phyloP scores from a whole-genome alignment of 257 asterid genomes.

The Solanum ossicruentum region DNA sequence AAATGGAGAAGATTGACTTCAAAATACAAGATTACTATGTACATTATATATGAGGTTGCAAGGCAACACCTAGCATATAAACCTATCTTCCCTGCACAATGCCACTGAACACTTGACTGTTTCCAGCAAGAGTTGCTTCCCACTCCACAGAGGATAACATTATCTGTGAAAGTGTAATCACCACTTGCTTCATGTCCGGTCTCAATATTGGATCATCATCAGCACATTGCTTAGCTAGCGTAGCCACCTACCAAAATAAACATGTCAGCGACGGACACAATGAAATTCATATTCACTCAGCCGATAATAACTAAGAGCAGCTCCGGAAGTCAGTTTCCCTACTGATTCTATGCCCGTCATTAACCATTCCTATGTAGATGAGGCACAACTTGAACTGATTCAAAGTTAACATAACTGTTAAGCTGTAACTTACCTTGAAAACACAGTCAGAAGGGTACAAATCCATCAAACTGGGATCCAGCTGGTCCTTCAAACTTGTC shows the following conservation, averaged over 20 bases:
- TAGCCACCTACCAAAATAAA: conserved; percentile 41
- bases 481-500: conserved; percentile 72
- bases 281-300: background rate
- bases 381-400: background rate
- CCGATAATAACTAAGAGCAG: background rate
- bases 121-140: conserved; percentile 99
- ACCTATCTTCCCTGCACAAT: conserved; percentile 86
- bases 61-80: background rate
- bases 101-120: conserved; percentile 94
- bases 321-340: background rate
- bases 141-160: conserved; percentile 84
- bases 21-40: background rate
- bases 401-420: background rate
- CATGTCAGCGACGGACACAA: background rate
- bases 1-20: background rate
- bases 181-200: conserved; percentile 95
- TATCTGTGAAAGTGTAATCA: conserved; percentile 80
- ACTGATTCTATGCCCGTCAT: background rate
- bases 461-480: conserved; percentile 71
- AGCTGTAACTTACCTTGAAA: conserved; percentile 48
- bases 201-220: conserved; percentile 87
- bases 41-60: background rate
- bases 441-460: conserved; percentile 89
- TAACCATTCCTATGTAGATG: background rate
- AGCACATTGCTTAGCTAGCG: conserved; percentile 82